A percentile compares a stretch with the other conserved stretches of the same genome.
phyloP scores from a whole-genome alignment of 2,329 filamentous ascomycete genomes.

The Beauveria brongniartii region DNA sequence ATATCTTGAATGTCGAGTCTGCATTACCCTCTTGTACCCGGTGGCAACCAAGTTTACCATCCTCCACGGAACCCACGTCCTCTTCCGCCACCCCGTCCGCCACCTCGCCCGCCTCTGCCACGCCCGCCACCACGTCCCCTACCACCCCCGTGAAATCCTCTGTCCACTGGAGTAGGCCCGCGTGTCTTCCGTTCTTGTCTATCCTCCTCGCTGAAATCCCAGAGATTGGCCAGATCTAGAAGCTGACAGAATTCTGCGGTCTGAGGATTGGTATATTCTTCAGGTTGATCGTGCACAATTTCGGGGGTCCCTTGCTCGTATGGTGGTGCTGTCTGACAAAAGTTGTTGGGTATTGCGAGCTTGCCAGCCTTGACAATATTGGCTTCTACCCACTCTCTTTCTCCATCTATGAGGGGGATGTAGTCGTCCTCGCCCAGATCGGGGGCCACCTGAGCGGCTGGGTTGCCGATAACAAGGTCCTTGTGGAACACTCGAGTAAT shows the following conservation, averaged over 20 bases:
- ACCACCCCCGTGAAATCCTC: slow-evolving; percentile 29
- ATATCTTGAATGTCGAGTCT: not conserved
- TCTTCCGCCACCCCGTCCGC: not conserved
- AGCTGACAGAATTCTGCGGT: slow-evolving; percentile 75
- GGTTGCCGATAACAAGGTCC: slow-evolving; percentile 56
- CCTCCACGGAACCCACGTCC: not conserved
- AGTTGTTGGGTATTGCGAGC: slow-evolving; percentile 69
- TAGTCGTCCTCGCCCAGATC: slow-evolving; percentile 66
- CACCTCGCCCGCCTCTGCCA: slow-evolving; percentile 15
- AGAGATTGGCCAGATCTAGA: slow-evolving; percentile 68
- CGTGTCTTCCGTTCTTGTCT: slow-evolving; percentile 47
- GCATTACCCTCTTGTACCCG: not conserved
- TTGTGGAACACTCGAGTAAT: slow-evolving; percentile 76
- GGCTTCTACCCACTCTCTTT: slow-evolving; percentile 73
- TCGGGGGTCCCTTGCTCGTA: slow-evolving; percentile 53
- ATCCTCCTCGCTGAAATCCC: slow-evolving; percentile 65
- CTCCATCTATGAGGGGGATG: slow-evolving; percentile 55
- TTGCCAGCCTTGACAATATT: slow-evolving; percentile 57
- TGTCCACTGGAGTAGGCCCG: slow-evolving; percentile 43
- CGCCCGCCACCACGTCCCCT: slow-evolving; percentile 26
- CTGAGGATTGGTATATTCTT: slow-evolving; percentile 82
- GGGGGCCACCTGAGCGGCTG: slow-evolving; percentile 40
- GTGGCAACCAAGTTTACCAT: not conserved
- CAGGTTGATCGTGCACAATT: slow-evolving; percentile 53
- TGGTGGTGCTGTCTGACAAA: slow-evolving; percentile 64